phyloP scores from a whole-genome alignment of 2,329 filamentous ascomycete genomes.

The Hypoxylon sp. region DNA sequence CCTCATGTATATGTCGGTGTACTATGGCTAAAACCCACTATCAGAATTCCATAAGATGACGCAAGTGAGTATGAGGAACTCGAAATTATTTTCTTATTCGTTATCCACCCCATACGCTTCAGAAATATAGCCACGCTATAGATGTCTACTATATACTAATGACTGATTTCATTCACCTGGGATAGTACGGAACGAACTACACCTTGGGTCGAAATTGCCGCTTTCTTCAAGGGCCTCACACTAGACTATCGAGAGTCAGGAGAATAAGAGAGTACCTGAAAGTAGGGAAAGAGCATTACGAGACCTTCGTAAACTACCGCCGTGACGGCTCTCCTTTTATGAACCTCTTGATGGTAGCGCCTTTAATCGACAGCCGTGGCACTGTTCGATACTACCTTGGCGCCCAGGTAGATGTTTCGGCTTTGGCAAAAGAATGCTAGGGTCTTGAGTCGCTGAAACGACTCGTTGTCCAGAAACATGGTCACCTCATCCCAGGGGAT shows the following conservation, averaged over 20 bases:
- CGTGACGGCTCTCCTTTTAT: slow-evolving; percentile 84
- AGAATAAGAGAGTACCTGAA: slow-evolving; percentile 73
- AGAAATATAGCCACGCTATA: not conserved
- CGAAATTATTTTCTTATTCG: not conserved
- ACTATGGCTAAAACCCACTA: not conserved
- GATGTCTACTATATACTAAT: not conserved
- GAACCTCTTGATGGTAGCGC: slow-evolving; percentile 82
- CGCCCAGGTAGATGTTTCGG: slow-evolving; percentile 79
- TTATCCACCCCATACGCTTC: not conserved
- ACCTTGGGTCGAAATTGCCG: slow-evolving; percentile 83
- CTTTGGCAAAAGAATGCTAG: slow-evolving; percentile 75
- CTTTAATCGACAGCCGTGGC: slow-evolving; percentile 77
- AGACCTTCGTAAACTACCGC: slow-evolving; percentile 83
- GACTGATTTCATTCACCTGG: not conserved
- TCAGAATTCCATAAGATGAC: slow-evolving; percentile 74
- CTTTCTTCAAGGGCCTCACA: slow-evolving; percentile 82
- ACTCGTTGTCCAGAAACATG: slow-evolving; percentile 57
- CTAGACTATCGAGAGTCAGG: slow-evolving; percentile 72
- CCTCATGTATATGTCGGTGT: not conserved
- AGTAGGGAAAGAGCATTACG: slow-evolving; percentile 77
- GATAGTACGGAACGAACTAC: slow-evolving; percentile 79
- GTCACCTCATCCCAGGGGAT: slow-evolving; percentile 37
- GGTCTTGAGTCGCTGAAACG: slow-evolving; percentile 74
- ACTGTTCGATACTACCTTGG: slow-evolving; percentile 77
- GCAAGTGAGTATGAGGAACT: slow-evolving; percentile 25